Evolutionary conservation across 768 basidiomycete species (phyloP).

Genomic region (Pisolithus microcarpus): DNA sequence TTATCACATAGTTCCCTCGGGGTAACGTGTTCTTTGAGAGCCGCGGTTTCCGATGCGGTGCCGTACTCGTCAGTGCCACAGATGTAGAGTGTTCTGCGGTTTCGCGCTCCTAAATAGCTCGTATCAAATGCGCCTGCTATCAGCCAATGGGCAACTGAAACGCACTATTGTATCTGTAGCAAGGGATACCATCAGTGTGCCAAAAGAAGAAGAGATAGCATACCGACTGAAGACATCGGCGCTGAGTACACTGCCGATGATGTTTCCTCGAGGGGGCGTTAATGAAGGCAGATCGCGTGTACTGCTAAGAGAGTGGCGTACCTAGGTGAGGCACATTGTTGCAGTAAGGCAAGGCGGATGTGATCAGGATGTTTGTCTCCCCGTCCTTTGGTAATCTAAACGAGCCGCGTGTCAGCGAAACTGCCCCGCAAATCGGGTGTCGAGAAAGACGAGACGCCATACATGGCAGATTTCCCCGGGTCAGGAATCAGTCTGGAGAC

Average conservation of each 20-base stretch:
- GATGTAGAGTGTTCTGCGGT: conserved; percentile 85
- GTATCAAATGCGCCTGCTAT: background rate
- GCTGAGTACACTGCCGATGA: conserved; percentile 92
- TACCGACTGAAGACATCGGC: conserved; percentile 96
- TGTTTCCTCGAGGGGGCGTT: conserved; percentile 49
- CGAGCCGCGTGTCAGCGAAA: background rate
- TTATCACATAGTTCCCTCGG: conserved; percentile 83
- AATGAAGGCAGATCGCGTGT: conserved; percentile 7
- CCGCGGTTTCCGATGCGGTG: conserved; percentile 98
- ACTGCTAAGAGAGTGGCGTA: conserved; percentile 26
- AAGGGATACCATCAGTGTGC: conserved; percentile 2
- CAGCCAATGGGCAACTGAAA: conserved; percentile 1
- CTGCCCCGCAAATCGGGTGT: background rate
- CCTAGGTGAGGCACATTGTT: conserved; percentile 97
- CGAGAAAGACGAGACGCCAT: conserved; percentile 6
- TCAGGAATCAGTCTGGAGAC: conserved; percentile 45
- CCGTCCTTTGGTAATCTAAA: conserved; percentile 72
- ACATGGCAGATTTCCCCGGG: conserved; percentile 49
- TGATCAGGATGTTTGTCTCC: conserved; percentile 83
- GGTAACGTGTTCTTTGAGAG: conserved; percentile 77
- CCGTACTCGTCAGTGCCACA: conserved; percentile 99
- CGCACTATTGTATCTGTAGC: conserved; percentile 55
- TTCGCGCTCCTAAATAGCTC: conserved; percentile 47
- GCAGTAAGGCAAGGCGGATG: conserved; percentile 92
- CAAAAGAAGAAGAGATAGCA: conserved; percentile 16